Conservation (phyloP, 805 yeast species). For the Candida khao-thaluensis region DNA sequence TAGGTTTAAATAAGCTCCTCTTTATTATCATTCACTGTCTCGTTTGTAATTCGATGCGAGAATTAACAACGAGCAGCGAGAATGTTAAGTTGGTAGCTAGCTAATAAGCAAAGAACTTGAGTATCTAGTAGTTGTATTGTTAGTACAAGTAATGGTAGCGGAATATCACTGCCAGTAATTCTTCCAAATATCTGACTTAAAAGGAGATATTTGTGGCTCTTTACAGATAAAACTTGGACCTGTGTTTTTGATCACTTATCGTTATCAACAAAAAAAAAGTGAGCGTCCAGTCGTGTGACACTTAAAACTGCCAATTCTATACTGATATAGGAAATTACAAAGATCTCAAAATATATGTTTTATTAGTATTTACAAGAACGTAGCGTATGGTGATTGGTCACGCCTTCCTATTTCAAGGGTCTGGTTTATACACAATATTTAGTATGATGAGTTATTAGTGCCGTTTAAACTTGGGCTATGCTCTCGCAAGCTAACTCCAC, state of each 20-base stretch:
- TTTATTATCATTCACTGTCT: constrained; percentile 7
- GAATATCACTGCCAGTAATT: no score
- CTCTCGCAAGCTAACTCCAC: constrained; percentile 6
- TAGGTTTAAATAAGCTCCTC: constrained; percentile 10
- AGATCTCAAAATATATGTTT: neutral
- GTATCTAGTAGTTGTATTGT: no score
- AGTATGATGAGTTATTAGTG: no score
- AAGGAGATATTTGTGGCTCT: no score
- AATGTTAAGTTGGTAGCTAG: neutral
- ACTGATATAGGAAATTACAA: constrained; percentile 5
- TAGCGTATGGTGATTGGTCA: no score
- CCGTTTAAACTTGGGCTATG: constrained; percentile 1
- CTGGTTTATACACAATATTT: no score
- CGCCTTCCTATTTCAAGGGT: no score
- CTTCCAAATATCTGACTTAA: no score
- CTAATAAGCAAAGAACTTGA: no score
- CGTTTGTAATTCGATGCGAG: constrained; percentile 7
- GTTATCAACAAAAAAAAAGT: constrained; percentile 4
- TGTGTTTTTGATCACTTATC: constrained; percentile 2
- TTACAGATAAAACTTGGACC: no score
- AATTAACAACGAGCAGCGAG: constrained; percentile 6
- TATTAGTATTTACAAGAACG: constrained; percentile 3
- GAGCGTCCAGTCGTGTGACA: constrained; percentile 5
- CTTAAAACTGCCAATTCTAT: neutral
- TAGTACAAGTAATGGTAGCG: no score